These are phyloP conservation scores for Hibiscus tridactylites DNA, from an alignment of 345 rosid species.

Conservation along the genomic window DNA sequence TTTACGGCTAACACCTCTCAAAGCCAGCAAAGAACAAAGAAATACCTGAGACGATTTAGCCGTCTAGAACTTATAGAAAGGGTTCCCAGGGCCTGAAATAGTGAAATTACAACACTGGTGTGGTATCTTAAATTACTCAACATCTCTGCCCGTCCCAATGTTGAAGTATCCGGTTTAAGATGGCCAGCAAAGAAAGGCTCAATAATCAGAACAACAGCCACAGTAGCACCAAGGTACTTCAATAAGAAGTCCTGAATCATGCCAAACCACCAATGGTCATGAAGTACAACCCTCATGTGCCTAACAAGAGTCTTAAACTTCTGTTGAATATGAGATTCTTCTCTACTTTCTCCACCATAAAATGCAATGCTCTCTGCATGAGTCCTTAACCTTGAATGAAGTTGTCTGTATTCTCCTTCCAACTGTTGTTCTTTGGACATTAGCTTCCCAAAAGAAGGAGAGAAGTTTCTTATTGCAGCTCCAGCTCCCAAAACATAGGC, in stretches of 20 bases:
- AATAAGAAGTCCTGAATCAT: conserved; percentile 97
- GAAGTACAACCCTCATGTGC: conserved; percentile 76
- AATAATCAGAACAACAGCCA: conserved; percentile 86
- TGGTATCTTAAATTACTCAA: conserved; percentile 98
- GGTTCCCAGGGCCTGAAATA: conserved; percentile 90
- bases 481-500: conserved; percentile 95
- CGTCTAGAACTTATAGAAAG: conserved; percentile 88
- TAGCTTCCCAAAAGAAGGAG: conserved; percentile 93
- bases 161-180: conserved; percentile 85
- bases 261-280: conserved; percentile 99
- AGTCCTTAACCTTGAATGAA: conserved; percentile 96
- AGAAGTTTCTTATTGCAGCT: conserved; percentile 70
- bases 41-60: conserved; percentile 92
- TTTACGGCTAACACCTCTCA: background rate
- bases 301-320: conserved; percentile 68
- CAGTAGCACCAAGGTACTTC: conserved; percentile 98
- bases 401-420: conserved; percentile 95
- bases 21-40: background rate
- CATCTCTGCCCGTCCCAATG: conserved; percentile 95
- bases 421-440: conserved; percentile 94
- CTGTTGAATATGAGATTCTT: conserved; percentile 81
- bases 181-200: conserved; percentile 95
- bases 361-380: conserved; percentile 99
- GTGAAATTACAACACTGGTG: conserved; percentile 87
- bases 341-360: conserved; percentile 91